These are phyloP conservation scores for Capillidium heterosporum DNA, from an alignment of 371 early-diverging fungal genomes.

Conservation along the genomic window DNA sequence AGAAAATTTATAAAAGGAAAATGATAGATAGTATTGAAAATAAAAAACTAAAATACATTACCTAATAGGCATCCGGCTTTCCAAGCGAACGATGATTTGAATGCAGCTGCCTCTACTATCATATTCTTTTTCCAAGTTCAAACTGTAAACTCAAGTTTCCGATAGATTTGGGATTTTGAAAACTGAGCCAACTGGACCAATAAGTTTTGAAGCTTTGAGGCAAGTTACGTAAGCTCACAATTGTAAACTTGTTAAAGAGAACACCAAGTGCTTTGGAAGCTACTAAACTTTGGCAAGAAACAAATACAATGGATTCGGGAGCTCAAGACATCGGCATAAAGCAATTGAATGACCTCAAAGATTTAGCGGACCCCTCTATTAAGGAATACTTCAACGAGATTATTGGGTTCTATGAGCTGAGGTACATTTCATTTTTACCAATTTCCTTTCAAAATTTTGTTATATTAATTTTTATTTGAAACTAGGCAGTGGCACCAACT, in stretches of 20 bases:
- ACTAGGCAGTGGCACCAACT: conserved; percentile 93
- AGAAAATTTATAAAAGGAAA: not conserved
- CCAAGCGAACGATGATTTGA: not conserved
- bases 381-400: not conserved
- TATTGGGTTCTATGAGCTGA: not conserved
- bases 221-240: too few relatives aligned
- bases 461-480: too few relatives aligned
- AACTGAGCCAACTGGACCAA: not conserved
- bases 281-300: too few relatives aligned
- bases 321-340: too few relatives aligned
- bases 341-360: not conserved
- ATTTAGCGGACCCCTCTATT: not conserved
- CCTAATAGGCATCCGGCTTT: not conserved
- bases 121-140: too few relatives aligned
- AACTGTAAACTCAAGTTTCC: not conserved
- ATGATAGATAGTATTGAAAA: not conserved
- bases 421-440: not conserved
- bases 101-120: not conserved
- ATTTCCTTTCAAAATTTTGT: too few relatives aligned
- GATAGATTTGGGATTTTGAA: not conserved
- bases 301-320: too few relatives aligned
- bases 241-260: too few relatives aligned
- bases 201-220: too few relatives aligned
- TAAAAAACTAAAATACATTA: not conserved
- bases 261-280: too few relatives aligned